Base-by-base conservation (phyloP, 306 rosid genomes). In the barrel medic (Medicago truncatula) region DNA sequence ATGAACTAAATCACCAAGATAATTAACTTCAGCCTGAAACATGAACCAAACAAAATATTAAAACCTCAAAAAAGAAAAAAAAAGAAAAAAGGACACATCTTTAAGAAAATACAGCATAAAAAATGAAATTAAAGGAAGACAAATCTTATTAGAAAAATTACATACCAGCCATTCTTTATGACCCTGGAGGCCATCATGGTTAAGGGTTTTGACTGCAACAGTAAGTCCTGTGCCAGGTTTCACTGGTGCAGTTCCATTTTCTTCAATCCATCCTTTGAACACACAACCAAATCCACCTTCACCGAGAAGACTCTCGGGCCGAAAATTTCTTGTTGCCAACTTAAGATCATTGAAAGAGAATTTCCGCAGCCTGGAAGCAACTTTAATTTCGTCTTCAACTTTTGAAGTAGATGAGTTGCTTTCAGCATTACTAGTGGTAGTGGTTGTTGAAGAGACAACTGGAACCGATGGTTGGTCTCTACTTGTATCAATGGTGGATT, bases 261-360 rank as follows among this genome's bases (percentile, higher is more conserved):
- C 98, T 87, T 94, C 98, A 41, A 94, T 88, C 98, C 98, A 94
- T 44, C 98, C 98, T 85, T 94, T 94, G 88, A 94, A 94, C 41
- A 94, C 98, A 76, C 98, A 94, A 79, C 98, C 98, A 86, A 94
- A 94, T 57, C 98, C 98, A 78, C 98, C 98, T 87, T 94, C 98
- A 61, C 98, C 98, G 47, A 94, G 98, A 85, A 94, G 96, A 88
- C 97, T 91, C 87, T 94, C 98, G 8, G 98, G 98, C 82, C 98
- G 89, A 80, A 94, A 94, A 83, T 91, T 94, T 83, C 98, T 89
- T 64, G 98, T 94, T 13, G 98, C 98, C 83, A 81, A 79, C 86
- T 94, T 94, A 76, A 94, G 98, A 81, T 94, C 98, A 67, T 87
- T 91, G 71, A 94, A 94, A 43, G 87, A 61, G 77, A 94, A 94